A percentile compares a stretch with the other conserved stretches of the same genome.
phyloP scores from a whole-genome alignment of 2,329 filamentous ascomycete species.

The Grosmannia clavigera region DNA sequence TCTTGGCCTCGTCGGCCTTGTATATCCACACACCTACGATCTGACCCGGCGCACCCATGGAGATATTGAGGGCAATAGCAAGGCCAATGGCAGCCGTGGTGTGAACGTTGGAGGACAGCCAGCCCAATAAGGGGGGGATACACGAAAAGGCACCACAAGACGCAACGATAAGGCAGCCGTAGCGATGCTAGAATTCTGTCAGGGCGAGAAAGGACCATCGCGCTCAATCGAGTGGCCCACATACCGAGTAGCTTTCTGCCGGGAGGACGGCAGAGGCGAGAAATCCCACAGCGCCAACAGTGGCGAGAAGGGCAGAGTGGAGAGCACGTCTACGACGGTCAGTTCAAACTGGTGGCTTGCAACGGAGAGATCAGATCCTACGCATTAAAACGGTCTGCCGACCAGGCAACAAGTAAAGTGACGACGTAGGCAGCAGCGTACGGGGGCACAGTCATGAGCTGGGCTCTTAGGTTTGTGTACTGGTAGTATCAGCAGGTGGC shows the following conservation, averaged over 20 bases:
- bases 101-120: constrained; percentile 41
- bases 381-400: constrained; percentile 32
- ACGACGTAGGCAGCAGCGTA: constrained; percentile 39
- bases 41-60: constrained; percentile 42
- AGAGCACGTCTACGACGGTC: constrained; percentile 26
- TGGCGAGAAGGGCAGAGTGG: constrained; percentile 35
- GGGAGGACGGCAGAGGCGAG: constrained; percentile 40
- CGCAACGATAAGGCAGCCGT: constrained; percentile 44
- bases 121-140: constrained; percentile 41
- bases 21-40: constrained; percentile 50
- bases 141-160: constrained; percentile 40
- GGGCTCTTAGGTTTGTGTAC: constrained; percentile 33
- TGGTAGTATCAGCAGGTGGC: not conserved
- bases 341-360: not conserved
- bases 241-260: constrained; percentile 27
- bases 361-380: not conserved
- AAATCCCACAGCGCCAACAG: constrained; percentile 41
- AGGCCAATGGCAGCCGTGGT: constrained; percentile 38
- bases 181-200: constrained; percentile 24
- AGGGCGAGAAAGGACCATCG: not conserved
- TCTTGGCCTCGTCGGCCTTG: constrained; percentile 35
- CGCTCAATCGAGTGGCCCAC: constrained; percentile 14
- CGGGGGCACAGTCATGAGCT: constrained; percentile 56
- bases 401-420: constrained; percentile 26
- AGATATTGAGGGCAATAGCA: constrained; percentile 45